Evolutionary conservation across 441 rosid species (phyloP), one percentile per base, ranked within the genome.

Genomic region (Eutrema salsugineum): DNA sequence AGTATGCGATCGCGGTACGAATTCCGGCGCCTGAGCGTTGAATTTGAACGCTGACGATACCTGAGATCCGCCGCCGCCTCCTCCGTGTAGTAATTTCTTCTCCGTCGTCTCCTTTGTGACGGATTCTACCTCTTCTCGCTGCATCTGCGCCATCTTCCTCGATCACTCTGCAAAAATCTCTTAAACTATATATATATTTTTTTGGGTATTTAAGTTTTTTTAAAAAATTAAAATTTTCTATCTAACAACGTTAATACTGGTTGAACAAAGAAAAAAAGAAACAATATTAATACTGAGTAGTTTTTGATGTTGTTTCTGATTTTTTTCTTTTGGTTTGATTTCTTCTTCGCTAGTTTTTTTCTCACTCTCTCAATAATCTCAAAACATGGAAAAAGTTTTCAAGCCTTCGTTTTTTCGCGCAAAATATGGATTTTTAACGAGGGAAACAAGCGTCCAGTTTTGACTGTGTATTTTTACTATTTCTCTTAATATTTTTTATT

Each of bases 11-110:
- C 91, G 81, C 0, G 97, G 96, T 6, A 90, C 84, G 39, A 94
- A 94, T 35, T 94, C 99, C 1, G 98, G 96, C 4, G 98, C 98
- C 16, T 87, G 89, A 2, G 85, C 98, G 63, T 94, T 94, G 83
- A 94, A 92, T 79, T 87, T 92, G 86, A 94, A 94, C 22, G 80
- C 0, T 16, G 80, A 49, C 7, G 63, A 30, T 30, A 30, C 56
- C 42, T 70, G 75, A 56, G 67, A 70, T 42, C 73, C 77, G 5
- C 62, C 77, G 4, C 62, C 62, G 9, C 60, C 75, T 40, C 64
- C 38, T 16, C 78, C 83, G 32, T 72, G 72, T 8, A 51, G 4
- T 36, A 5, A 3, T 64, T 56, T 64, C 49, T 56, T 72, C 72
- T 77, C 72, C 73, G 77, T 53, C 24, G 62, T 64, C 63, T 60